These are phyloP conservation scores for Phaeosphaeriaceae sp. DNA, from an alignment of 2,329 filamentous ascomycete species.

Conservation along the genomic window DNA sequence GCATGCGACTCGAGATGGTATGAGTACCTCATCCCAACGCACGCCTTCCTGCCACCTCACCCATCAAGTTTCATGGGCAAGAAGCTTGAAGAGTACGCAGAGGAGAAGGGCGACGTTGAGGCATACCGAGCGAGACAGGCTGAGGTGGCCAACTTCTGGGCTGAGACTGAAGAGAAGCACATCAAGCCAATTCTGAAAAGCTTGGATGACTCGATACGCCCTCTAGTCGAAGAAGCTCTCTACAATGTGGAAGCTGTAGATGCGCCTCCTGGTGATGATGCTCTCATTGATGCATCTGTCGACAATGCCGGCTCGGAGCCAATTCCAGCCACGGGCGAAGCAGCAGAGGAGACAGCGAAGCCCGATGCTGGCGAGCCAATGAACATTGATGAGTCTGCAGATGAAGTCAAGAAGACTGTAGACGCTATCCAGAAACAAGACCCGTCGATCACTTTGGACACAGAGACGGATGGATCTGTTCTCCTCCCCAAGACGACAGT, in stretches of 20 bases:
- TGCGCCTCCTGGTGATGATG: slow-evolving; percentile 40
- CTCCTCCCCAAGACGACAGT: slow-evolving; percentile 32
- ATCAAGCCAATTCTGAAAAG: slow-evolving; percentile 72
- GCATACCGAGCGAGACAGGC: slow-evolving; percentile 73
- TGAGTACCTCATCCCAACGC: slow-evolving; percentile 94
- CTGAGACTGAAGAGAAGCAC: slow-evolving; percentile 78
- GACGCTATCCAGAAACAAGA: slow-evolving; percentile 36
- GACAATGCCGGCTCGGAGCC: slow-evolving; percentile 21
- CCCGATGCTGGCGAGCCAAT: slow-evolving; percentile 13
- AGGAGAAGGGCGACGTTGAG: slow-evolving; percentile 75
- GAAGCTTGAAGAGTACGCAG: slow-evolving; percentile 79
- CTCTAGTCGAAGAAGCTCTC: slow-evolving; percentile 69
- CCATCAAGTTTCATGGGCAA: slow-evolving; percentile 85
- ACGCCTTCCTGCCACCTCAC: slow-evolving; percentile 91
- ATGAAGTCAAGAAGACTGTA: slow-evolving; percentile 34
- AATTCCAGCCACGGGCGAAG: slow-evolving; percentile 12
- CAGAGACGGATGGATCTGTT: slow-evolving; percentile 39
- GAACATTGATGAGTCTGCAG: slow-evolving; percentile 8
- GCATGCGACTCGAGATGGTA: slow-evolving; percentile 95
- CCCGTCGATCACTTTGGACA: slow-evolving; percentile 31
- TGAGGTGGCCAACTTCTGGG: slow-evolving; percentile 85
- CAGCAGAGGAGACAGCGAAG: slow-evolving; percentile 17
- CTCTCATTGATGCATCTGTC: slow-evolving; percentile 43
- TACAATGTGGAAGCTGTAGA: slow-evolving; percentile 52
- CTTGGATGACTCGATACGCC: slow-evolving; percentile 70